Evolutionary conservation across 768 basidiomycete genomes (phyloP).

Genomic region (Cystobasidiopsis lactophilus): DNA sequence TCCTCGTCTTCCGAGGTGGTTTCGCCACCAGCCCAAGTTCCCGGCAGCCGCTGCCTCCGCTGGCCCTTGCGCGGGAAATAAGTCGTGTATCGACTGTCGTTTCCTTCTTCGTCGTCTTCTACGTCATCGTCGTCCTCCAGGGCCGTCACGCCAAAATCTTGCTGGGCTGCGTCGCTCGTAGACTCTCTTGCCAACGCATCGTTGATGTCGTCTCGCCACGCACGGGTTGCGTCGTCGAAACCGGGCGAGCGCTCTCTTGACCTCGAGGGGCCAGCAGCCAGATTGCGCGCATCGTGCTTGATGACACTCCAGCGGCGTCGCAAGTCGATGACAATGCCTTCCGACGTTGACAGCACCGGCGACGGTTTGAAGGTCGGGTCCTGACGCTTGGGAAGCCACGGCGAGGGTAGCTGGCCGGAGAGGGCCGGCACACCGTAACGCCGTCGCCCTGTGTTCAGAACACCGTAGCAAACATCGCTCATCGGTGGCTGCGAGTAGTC

Average conservation of each 20-base stretch:
- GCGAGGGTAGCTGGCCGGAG: slow-evolving; percentile 74
- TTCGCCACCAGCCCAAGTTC: too few relatives aligned
- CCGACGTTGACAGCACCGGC: slow-evolving; percentile 13
- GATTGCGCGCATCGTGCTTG: slow-evolving; percentile 11
- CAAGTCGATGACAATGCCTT: slow-evolving; percentile 61
- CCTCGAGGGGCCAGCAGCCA: neutral
- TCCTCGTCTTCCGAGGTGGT: too few relatives aligned
- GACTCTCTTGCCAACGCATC: neutral
- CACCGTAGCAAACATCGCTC: slow-evolving; percentile 81
- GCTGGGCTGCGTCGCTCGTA: neutral
- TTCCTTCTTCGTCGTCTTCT: neutral
- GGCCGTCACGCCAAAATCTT: neutral
- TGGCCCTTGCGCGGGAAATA: neutral
- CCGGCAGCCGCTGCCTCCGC: neutral
- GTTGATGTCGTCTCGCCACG: neutral
- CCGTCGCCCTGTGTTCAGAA: slow-evolving; percentile 82
- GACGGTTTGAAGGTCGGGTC: slow-evolving; percentile 8
- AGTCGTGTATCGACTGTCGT: neutral
- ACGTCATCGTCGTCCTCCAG: neutral
- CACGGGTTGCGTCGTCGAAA: neutral
- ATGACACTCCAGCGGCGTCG: slow-evolving; percentile 44
- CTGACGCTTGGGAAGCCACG: slow-evolving; percentile 51
- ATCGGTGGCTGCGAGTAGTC: slow-evolving; percentile 80
- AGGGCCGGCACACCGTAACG: slow-evolving; percentile 89
- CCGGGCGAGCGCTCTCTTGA: neutral